Evolutionary conservation across 345 rosid genomes (phyloP).

Genomic region (Cardamine chenopodiifolia): DNA sequence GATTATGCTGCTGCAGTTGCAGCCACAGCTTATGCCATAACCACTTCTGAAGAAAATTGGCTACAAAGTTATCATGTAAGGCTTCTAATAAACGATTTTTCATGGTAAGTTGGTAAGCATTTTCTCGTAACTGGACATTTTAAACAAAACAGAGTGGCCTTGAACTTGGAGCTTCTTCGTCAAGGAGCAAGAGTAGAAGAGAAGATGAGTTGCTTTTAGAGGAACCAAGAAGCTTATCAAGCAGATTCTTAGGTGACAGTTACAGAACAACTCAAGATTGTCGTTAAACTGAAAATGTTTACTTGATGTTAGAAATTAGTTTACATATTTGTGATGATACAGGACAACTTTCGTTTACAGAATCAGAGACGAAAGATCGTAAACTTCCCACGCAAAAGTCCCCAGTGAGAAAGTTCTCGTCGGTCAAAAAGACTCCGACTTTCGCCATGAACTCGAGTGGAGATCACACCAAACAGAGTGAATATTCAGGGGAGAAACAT

Average conservation of each 20-base stretch:
- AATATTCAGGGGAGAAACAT: slow-evolving; percentile 29
- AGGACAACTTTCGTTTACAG: slow-evolving; percentile 36
- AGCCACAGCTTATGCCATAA: slow-evolving; percentile 44
- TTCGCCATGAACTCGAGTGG: slow-evolving; percentile 25
- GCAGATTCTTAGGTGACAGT: slow-evolving; percentile 39
- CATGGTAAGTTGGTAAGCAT: neutral
- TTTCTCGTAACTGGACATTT: neutral
- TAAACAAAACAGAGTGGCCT: slow-evolving; percentile 30
- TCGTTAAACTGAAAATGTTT: neutral
- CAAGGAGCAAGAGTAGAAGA: slow-evolving; percentile 32
- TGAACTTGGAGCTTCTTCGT: slow-evolving; percentile 32
- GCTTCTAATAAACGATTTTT: neutral
- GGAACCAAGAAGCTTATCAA: slow-evolving; percentile 38
- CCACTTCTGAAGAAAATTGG: slow-evolving; percentile 32
- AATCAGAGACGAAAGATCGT: slow-evolving; percentile 17
- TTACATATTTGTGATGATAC: neutral
- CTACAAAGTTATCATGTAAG: slow-evolving; percentile 32
- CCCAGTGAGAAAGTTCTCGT: slow-evolving; percentile 28
- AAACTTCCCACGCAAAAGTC: slow-evolving; percentile 13
- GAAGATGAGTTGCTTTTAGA: slow-evolving; percentile 21
- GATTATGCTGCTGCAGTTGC: slow-evolving; percentile 44
- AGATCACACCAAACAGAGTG: neutral
- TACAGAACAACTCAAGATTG: slow-evolving; percentile 3
- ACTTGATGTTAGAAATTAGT: neutral
- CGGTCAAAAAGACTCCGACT: slow-evolving; percentile 29